Percentiles rank a stretch among this genome's conserved stretches.
These are phyloP conservation scores for Aspergillus hortae DNA, from an alignment of 2,329 filamentous ascomycete species.

Conservation along the genomic window DNA sequence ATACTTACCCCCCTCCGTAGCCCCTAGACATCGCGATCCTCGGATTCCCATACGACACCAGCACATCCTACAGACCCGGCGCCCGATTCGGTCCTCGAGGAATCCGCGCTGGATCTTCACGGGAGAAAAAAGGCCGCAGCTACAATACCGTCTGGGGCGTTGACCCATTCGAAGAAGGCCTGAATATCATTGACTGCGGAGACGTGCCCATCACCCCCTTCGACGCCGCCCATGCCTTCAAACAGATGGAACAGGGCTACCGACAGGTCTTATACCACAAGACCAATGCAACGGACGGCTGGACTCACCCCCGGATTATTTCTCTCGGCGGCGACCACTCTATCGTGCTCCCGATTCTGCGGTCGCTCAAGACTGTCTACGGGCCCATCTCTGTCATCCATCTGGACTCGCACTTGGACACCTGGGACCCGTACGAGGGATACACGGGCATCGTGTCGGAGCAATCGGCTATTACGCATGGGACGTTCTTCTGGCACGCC, in stretches of 20 bases:
- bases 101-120: slow-evolving; percentile 26
- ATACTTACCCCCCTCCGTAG: slow-evolving; percentile 1
- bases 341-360: slow-evolving; percentile 23
- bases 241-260: slow-evolving; percentile 25
- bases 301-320: slow-evolving; percentile 14
- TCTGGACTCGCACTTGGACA: slow-evolving; percentile 28
- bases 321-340: slow-evolving; percentile 24
- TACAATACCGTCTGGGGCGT: slow-evolving; percentile 26
- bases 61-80: slow-evolving; percentile 28
- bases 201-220: slow-evolving; percentile 27
- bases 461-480: slow-evolving; percentile 24
- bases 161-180: slow-evolving; percentile 21
- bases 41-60: slow-evolving; percentile 33
- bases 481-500: slow-evolving; percentile 27
- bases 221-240: slow-evolving; percentile 21
- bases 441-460: slow-evolving; percentile 19
- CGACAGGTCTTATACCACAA: slow-evolving; percentile 6
- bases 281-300: slow-evolving; percentile 8
- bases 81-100: slow-evolving; percentile 31
- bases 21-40: slow-evolving; percentile 29
- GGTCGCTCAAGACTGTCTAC: slow-evolving; percentile 21
- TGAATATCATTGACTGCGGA: slow-evolving; percentile 25
- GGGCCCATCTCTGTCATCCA: slow-evolving; percentile 24
- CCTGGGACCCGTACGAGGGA: slow-evolving; percentile 22
- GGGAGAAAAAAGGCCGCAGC: slow-evolving; percentile 26